Percentiles rank a stretch among this genome's conserved stretches.
Evolutionary conservation across 108 stramenopile genomes (phyloP).

Genomic region (Chaetoceros tenuissimus): DNA sequence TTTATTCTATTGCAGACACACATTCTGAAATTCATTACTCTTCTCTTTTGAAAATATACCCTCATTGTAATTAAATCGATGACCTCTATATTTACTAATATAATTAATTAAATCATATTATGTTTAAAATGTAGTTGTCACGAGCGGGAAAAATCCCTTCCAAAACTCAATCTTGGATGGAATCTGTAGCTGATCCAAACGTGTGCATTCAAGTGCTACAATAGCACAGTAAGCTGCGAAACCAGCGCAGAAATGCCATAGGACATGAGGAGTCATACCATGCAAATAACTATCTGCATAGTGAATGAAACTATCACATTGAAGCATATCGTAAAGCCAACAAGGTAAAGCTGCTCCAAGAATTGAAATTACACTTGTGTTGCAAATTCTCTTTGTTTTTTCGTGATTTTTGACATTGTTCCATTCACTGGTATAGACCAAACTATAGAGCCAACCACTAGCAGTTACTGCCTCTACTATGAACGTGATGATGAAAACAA

Average conservation of each 20-base stretch:
- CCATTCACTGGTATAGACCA: not conserved
- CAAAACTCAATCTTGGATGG: conserved; percentile 8
- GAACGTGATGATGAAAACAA: conserved; percentile 17
- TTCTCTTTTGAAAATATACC: too few relatives aligned
- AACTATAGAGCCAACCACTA: not conserved
- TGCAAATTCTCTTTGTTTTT: not conserved
- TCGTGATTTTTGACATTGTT: not conserved
- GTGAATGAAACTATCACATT: conserved; percentile 7
- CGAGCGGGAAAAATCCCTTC: conserved; percentile 14
- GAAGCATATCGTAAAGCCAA: conserved; percentile 24
- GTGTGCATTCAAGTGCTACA: conserved; percentile 13
- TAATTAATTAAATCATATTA: too few relatives aligned
- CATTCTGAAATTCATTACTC: too few relatives aligned
- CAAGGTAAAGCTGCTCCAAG: conserved; percentile 6
- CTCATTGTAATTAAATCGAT: too few relatives aligned
- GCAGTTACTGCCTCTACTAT: not conserved
- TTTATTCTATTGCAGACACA: too few relatives aligned
- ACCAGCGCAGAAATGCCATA: conserved; percentile 27
- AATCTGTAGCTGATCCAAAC: conserved; percentile 11
- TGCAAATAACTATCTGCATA: conserved; percentile 9
- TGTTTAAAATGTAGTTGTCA: conserved; percentile 1
- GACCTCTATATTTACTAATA: too few relatives aligned
- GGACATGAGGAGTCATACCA: conserved; percentile 28
- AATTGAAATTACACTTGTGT: conserved; percentile 2
- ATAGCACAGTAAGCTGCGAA: conserved; percentile 18